Base-by-base conservation (phyloP, 2,329 filamentous ascomycete genomes). In the Sarocladium brachiariae region DNA sequence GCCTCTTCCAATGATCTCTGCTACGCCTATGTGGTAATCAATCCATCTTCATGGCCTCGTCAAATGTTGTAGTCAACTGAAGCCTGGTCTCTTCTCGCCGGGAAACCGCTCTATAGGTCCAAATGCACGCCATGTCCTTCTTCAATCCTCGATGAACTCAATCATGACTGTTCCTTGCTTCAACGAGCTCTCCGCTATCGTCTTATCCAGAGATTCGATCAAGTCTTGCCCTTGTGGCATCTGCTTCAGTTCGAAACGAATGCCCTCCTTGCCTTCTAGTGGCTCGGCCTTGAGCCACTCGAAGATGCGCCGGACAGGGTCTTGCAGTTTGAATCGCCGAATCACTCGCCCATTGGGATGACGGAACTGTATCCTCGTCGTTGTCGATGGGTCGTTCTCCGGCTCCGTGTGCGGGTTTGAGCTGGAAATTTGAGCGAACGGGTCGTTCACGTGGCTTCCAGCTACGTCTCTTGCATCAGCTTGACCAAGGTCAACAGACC, bases 131-230 rank as follows among this genome's bases (percentile, higher is more conserved):
- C 19, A 11, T 25, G 16, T 8, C 34, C 37, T n/a, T 30, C 48
- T 35, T 57, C 57, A 71, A 25, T 79, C 75, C 65, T 88, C 84
- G 52, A 87, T 68, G 62, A 90, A 95, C 66, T 96, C 93, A 58
- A 99, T 85, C 89, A 96, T 96, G 7, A 99, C 86, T 0, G 90
- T 96, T 3, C 87, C 90, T 62, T 95, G 92, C 73, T 93, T 95
- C 59, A 99, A 68, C 0, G 91, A 89, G 0, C 86, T 89, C 61
- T 89, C 85, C 57, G 81, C 81, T 53, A 99, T 87, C 1, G 83
- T 88, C 56, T 77, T 71, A 45, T 90, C 84, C 46, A 96, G 72
- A 50, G 75, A 70, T 16, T 86, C 83, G 37, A 96, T 86, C 53
- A 99, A 70, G 61, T 99, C 93, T 63, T 85, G 86, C 45, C 90